Conservation (phyloP, 2,329 filamentous ascomycete species). For the Xylariomycetidae sp. region DNA sequence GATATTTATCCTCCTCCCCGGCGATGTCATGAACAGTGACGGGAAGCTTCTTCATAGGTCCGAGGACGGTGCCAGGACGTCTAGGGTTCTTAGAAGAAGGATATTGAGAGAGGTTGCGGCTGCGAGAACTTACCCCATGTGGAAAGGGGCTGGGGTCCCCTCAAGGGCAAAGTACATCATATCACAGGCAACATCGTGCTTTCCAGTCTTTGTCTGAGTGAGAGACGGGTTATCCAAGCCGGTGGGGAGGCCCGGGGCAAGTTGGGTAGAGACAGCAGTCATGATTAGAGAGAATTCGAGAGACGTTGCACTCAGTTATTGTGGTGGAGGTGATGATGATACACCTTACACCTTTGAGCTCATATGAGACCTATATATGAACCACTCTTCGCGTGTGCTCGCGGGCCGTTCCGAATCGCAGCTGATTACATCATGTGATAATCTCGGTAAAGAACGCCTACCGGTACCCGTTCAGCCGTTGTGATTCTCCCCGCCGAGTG, state of each 20-base stretch:
- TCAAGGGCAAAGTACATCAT: conserved; percentile 1
- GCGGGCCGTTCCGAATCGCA: too few relatives aligned
- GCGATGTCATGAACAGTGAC: conserved; percentile 1
- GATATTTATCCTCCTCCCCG: conserved; percentile 3
- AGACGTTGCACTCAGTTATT: too few relatives aligned
- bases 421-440: too few relatives aligned
- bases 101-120: neutral
- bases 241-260: conserved; percentile 1
- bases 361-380: too few relatives aligned
- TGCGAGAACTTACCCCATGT: conserved; percentile 1
- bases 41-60: neutral
- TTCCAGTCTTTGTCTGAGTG: neutral
- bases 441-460: too few relatives aligned
- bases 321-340: too few relatives aligned
- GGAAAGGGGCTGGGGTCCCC: conserved; percentile 1
- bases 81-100: neutral
- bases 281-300: conserved; percentile 1
- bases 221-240: neutral
- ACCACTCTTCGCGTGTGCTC: too few relatives aligned
- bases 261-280: conserved; percentile 1
- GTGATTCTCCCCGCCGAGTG: too few relatives aligned
- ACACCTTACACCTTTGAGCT: too few relatives aligned
- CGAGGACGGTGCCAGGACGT: neutral
- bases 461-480: too few relatives aligned
- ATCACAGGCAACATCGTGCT: conserved; percentile 1